Evolutionary conservation across 2,329 filamentous ascomycete genomes (phyloP).

Genomic region (Venturiaceae sp.): DNA sequence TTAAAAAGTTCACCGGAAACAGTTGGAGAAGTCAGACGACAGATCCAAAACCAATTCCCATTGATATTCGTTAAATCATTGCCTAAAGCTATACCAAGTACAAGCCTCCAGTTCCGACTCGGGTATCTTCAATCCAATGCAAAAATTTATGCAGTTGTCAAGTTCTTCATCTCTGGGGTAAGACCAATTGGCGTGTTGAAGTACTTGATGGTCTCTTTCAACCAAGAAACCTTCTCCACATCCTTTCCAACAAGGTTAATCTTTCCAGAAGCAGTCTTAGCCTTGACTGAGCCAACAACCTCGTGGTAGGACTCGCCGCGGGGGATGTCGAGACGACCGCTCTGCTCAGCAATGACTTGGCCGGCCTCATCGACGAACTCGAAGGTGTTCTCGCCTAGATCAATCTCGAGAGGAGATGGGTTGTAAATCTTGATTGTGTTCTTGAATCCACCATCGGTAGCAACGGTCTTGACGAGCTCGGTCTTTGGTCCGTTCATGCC

Average conservation of each 20-base stretch:
- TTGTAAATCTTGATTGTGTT: slow-evolving; percentile 8
- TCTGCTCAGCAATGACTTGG: slow-evolving; percentile 1
- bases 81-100: neutral
- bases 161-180: slow-evolving; percentile 6
- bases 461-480: slow-evolving; percentile 7
- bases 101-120: neutral
- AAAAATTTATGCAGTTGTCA: neutral
- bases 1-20: no score
- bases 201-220: slow-evolving; percentile 7
- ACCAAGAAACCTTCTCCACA: slow-evolving; percentile 4
- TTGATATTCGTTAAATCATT: neutral
- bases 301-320: slow-evolving; percentile 6
- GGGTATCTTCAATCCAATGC: neutral
- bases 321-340: slow-evolving; percentile 3
- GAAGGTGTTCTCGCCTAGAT: slow-evolving; percentile 7
- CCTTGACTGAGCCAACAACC: neutral
- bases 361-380: slow-evolving; percentile 6
- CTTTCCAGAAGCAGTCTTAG: neutral
- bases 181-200: slow-evolving; percentile 4
- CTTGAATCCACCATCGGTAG: slow-evolving; percentile 1
- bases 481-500: slow-evolving; percentile 11
- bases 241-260: slow-evolving; percentile 4
- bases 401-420: slow-evolving; percentile 10
- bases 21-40: no score
- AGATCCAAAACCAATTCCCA: neutral